Evolutionary conservation across 148 eudicot genomes (phyloP).

Genomic region (Dysphania ambrosioides): DNA sequence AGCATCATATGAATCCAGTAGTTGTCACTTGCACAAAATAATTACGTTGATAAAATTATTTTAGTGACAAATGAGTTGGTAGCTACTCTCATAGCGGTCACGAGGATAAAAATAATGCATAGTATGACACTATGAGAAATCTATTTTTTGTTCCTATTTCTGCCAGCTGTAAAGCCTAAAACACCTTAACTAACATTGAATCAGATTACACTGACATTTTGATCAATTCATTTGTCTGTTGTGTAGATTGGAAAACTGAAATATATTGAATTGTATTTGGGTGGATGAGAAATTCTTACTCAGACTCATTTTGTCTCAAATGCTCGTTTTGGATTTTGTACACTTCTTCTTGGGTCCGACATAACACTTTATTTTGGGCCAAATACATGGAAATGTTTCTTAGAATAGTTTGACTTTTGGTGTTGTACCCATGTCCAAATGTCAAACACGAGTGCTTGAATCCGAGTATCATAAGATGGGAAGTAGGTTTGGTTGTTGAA

Average conservation of each 20-base stretch:
- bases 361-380: background rate
- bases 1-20: background rate
- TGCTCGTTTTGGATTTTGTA: background rate
- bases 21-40: background rate
- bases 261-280: background rate
- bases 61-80: conserved; percentile 12
- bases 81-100: conserved; percentile 4
- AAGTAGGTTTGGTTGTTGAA: background rate
- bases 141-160: background rate
- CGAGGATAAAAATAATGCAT: background rate
- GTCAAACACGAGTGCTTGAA: background rate
- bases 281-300: background rate
- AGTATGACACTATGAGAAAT: background rate
- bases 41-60: background rate
- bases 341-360: no score
- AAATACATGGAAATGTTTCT: background rate
- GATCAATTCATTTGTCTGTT: conserved; percentile 5
- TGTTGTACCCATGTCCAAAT: background rate
- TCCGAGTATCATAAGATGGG: background rate
- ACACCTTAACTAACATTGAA: conserved; percentile 15
- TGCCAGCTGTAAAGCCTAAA: conserved; percentile 19
- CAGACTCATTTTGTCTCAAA: background rate
- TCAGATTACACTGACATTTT: background rate
- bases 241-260: background rate
- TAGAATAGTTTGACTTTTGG: background rate